These are phyloP conservation scores for Termitomyces sp. DNA, from an alignment of 768 basidiomycete genomes.

Conservation along the genomic window DNA sequence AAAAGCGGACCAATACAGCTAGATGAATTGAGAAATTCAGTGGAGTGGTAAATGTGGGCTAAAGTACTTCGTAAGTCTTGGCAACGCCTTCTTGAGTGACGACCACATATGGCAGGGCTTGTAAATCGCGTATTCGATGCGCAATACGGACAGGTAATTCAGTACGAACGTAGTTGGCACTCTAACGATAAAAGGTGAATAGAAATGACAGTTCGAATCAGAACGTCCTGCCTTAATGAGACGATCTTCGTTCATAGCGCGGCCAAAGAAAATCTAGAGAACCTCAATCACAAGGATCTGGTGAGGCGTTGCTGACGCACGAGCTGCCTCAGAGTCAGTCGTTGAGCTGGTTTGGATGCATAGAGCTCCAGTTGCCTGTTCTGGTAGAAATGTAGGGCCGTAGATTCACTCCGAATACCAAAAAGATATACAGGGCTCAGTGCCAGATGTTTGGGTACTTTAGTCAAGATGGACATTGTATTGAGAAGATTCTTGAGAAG, in stretches of 20 bases:
- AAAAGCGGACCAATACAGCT: constrained; percentile 87
- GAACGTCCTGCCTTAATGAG: constrained; percentile 56
- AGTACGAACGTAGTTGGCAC: constrained; percentile 86
- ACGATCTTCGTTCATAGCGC: constrained; percentile 72
- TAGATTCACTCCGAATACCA: constrained; percentile 18
- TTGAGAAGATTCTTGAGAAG: background rate
- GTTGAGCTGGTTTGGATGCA: constrained; percentile 67
- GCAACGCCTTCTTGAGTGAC: constrained; percentile 82
- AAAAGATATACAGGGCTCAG: background rate
- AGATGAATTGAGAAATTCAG: background rate
- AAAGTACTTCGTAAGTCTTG: constrained; percentile 75
- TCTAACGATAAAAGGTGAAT: constrained; percentile 34
- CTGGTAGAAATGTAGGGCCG: constrained; percentile 68
- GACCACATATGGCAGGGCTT: constrained; percentile 79
- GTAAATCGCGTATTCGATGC: constrained; percentile 82
- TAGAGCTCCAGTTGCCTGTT: constrained; percentile 79
- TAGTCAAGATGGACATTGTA: constrained; percentile 11
- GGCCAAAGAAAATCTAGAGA: constrained; percentile 77
- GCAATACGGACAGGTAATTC: constrained; percentile 87
- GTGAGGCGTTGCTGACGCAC: constrained; percentile 34
- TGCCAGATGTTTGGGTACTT: constrained; percentile 2
- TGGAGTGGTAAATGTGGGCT: background rate
- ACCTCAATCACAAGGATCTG: background rate
- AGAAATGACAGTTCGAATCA: background rate
- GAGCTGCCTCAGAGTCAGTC: constrained; percentile 74